Evolutionary conservation across 1,284 basidiomycete species (phyloP), one percentile per base, ranked within the genome.

Genomic region (Ceratorhiza oryzae-sativae): DNA sequence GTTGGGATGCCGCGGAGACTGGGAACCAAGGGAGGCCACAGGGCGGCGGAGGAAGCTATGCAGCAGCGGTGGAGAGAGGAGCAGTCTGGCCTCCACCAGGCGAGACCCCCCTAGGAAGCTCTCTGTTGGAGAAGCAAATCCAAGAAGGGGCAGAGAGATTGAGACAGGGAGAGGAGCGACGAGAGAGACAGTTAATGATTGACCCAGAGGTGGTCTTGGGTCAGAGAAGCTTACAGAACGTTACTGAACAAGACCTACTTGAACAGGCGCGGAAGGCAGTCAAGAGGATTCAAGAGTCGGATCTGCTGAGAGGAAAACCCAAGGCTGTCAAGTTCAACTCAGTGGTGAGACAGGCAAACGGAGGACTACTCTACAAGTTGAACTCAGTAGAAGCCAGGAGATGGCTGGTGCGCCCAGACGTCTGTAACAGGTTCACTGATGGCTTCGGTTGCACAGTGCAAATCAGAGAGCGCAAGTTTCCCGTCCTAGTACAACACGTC

Each of bases 401-500:
- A 4, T 61, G 59, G 59, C 59, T 61, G 27, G 42, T 27, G 41
- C 41, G 59, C n/a, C 59, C 59, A 5, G 41, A 61, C 20, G 59
- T 61, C 18, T 61, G 59, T 25, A 20, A 46, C 18, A 61, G 42
- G 30, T 46, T 61, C 27, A 46, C 59, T 58, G 56, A 58, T 10
- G 56, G 34, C n/a, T 58, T 58, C 34, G 56, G 56, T 15, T 58
- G 32, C 30, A n/a, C 20, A 20, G 23, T 39, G 1, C 30, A 15
- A 23, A 23, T 39, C 56, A 5, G 56, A 5, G 18, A 36, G 34
- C n/a, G 56, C 18, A 53, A 67, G 39, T 51, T 41, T 34, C 46
- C 46, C 10, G 34, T 67, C 8, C 18, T 55, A 1, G 48, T 53
- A 10, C 30, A 67, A n/a, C n/a, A 36, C 30, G 48, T 67, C 46